Conservation (phyloP, 768 basidiomycete genomes). For the Lyophyllum shimeji region DNA sequence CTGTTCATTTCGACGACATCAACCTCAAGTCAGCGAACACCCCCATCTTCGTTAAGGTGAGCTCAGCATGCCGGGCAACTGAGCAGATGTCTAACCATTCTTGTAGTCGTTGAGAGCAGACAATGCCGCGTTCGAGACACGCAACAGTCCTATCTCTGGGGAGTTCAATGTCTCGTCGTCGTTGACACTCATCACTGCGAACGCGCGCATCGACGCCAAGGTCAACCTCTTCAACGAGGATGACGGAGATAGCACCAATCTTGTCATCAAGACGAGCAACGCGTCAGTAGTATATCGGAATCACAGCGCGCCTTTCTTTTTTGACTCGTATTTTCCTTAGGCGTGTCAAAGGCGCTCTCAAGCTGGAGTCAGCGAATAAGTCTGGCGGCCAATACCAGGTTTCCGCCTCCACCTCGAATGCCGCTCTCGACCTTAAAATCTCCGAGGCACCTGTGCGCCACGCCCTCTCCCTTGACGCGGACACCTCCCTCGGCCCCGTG, state of each 20-base stretch:
- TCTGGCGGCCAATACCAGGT: conserved; percentile 19
- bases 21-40: conserved; percentile 35
- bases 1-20: conserved; percentile 40
- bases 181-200: conserved; percentile 34
- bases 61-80: neutral
- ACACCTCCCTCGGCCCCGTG: conserved; percentile 14
- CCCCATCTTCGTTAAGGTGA: conserved; percentile 34
- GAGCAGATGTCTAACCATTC: neutral
- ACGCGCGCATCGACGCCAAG: conserved; percentile 41
- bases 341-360: conserved; percentile 1
- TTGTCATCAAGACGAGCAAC: too few species aligned
- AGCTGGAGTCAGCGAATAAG: conserved; percentile 10
- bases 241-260: conserved; percentile 22
- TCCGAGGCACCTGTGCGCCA: conserved; percentile 18
- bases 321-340: conserved; percentile 1
- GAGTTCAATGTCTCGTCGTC: conserved; percentile 35
- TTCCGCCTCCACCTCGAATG: conserved; percentile 8
- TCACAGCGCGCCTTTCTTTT: too few species aligned
- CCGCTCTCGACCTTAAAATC: conserved; percentile 11
- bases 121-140: conserved; percentile 24
- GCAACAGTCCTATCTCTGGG: conserved; percentile 44
- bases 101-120: conserved; percentile 27
- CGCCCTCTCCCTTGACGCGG: conserved; percentile 15
- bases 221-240: conserved; percentile 37
- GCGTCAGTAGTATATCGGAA: conserved; percentile 31